These are phyloP conservation scores for Rhinocladiella mackenziei DNA, from an alignment of 2,329 filamentous ascomycete species.

Conservation along the genomic window DNA sequence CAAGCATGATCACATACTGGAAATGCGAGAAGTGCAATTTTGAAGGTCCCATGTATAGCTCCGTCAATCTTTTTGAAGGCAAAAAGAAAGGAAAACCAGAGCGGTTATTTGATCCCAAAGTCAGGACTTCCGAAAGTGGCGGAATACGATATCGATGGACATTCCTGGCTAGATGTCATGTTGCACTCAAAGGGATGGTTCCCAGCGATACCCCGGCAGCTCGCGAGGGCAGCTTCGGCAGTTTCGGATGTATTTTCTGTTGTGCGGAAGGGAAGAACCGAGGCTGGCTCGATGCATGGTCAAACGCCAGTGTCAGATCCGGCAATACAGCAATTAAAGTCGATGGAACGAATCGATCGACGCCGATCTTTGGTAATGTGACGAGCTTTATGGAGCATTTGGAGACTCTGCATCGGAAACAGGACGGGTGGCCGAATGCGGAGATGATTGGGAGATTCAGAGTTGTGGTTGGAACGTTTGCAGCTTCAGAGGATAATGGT, in stretches of 20 bases:
- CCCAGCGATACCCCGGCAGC: slow-evolving; percentile 25
- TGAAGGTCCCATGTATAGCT: slow-evolving; percentile 35
- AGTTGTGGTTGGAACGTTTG: slow-evolving; percentile 42
- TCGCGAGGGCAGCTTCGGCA: slow-evolving; percentile 27
- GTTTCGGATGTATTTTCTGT: slow-evolving; percentile 48
- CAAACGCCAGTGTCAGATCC: slow-evolving; percentile 11
- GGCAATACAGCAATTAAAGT: slow-evolving; percentile 8
- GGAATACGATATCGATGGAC: slow-evolving; percentile 45
- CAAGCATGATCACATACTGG: slow-evolving; percentile 33
- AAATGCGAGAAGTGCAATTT: slow-evolving; percentile 44
- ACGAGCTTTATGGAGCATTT: slow-evolving; percentile 46
- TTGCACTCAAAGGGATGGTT: slow-evolving; percentile 33
- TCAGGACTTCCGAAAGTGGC: slow-evolving; percentile 23
- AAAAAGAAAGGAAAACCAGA: slow-evolving; percentile 25
- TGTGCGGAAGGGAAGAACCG: slow-evolving; percentile 37
- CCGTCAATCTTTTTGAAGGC: slow-evolving; percentile 17
- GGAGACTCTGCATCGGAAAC: slow-evolving; percentile 35
- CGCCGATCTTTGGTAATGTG: slow-evolving; percentile 40
- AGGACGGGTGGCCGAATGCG: slow-evolving; percentile 32
- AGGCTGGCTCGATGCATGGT: slow-evolving; percentile 15
- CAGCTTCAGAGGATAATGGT: slow-evolving; percentile 37
- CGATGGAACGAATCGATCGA: slow-evolving; percentile 5
- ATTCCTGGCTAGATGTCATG: slow-evolving; percentile 48
- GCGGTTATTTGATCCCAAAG: slow-evolving; percentile 32
- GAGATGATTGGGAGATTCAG: slow-evolving; percentile 41